These are phyloP conservation scores for Calcarisporium arbuscula DNA, from an alignment of 2,329 filamentous ascomycete species.

Conservation along the genomic window DNA sequence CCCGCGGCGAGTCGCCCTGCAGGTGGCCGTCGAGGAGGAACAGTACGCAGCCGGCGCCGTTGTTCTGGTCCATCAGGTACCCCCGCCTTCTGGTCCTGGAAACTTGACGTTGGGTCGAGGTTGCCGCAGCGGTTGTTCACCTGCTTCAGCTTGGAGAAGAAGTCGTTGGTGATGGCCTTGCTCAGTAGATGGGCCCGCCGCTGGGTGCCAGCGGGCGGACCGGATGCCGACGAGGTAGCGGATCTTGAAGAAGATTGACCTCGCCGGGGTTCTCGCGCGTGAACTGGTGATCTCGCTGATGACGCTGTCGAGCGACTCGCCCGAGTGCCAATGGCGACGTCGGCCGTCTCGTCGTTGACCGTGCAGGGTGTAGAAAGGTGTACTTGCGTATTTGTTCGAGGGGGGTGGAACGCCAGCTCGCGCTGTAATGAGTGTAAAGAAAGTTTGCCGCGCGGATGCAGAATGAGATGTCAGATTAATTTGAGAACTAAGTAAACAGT, in stretches of 20 bases:
- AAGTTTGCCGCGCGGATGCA: too few species aligned
- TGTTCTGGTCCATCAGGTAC: slow-evolving; percentile 25
- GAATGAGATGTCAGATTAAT: too few species aligned
- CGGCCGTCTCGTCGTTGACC: slow-evolving; percentile 27
- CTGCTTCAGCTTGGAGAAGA: slow-evolving; percentile 33
- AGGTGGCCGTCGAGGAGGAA: slow-evolving; percentile 21
- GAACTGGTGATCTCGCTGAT: slow-evolving; percentile 39
- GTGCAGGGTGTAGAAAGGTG: slow-evolving; percentile 35
- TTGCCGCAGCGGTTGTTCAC: slow-evolving; percentile 34
- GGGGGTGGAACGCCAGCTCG: too few species aligned
- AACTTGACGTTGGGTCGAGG: slow-evolving; percentile 15
- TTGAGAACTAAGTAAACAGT: too few species aligned
- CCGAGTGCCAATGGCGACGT: slow-evolving; percentile 36
- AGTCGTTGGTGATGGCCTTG: slow-evolving; percentile 31
- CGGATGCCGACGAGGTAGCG: slow-evolving; percentile 34
- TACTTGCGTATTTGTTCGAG: too few species aligned
- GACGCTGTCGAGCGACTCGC: slow-evolving; percentile 35
- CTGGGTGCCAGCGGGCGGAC: slow-evolving; percentile 24
- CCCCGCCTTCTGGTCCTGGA: slow-evolving; percentile 18
- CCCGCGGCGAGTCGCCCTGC: slow-evolving; percentile 12
- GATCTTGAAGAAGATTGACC: slow-evolving; percentile 41
- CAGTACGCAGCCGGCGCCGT: slow-evolving; percentile 25
- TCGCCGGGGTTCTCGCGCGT: slow-evolving; percentile 33
- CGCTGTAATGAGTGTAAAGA: too few species aligned
- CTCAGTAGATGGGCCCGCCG: slow-evolving; percentile 25